These are phyloP conservation scores for Thielaviopsis cerberus DNA, from an alignment of 2,329 filamentous ascomycete species.

Conservation along the genomic window DNA sequence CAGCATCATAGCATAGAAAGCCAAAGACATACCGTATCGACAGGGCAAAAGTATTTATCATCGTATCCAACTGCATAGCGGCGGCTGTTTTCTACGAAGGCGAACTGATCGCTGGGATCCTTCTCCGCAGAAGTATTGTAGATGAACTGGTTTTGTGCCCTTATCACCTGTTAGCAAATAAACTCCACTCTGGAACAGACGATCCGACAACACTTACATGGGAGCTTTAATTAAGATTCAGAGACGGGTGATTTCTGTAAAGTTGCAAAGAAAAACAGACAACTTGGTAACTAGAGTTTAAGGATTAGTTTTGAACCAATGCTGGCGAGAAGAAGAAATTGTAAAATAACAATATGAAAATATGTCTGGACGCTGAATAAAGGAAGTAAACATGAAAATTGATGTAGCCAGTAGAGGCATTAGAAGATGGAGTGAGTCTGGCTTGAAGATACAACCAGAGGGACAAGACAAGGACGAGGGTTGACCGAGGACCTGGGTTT, in stretches of 20 bases:
- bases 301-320: background rate
- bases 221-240: background rate
- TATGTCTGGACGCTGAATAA: background rate
- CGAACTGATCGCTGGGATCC: constrained; percentile 2
- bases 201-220: background rate
- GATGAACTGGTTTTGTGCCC: constrained; percentile 1
- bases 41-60: constrained; percentile 58
- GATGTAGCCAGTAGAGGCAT: background rate
- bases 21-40: constrained; percentile 42
- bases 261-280: background rate
- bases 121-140: constrained; percentile 3
- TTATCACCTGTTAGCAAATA: background rate
- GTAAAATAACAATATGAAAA: background rate
- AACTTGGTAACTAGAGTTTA: too few species aligned
- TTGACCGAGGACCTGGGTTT: background rate
- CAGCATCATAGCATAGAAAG: too few species aligned
- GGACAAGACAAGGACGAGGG: background rate
- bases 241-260: too few species aligned
- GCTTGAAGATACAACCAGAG: background rate
- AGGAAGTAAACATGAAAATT: background rate
- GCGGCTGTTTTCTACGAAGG: constrained; percentile 46
- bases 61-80: constrained; percentile 48
- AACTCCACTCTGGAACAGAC: background rate
- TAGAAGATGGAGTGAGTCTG: background rate
- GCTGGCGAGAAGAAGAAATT: background rate